phyloP scores from a whole-genome alignment of 2,329 filamentous ascomycete genomes.

The Alternaria burnsii region DNA sequence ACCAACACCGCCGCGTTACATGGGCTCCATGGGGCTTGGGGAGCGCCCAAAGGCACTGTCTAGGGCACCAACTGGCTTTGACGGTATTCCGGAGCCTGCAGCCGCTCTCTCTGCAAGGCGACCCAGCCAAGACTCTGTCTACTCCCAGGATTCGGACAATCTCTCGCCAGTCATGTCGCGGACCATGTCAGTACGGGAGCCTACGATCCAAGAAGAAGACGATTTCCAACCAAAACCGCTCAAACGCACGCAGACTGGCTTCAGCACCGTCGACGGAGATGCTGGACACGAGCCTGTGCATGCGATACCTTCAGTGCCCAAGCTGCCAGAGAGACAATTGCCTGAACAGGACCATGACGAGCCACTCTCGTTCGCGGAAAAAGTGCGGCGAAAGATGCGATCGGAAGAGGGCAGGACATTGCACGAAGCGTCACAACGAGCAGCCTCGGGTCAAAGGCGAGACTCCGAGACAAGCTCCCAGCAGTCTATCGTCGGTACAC shows the following conservation, averaged over 20 bases:
- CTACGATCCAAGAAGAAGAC: slow-evolving; percentile 51
- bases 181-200: slow-evolving; percentile 38
- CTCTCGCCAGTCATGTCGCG: slow-evolving; percentile 33
- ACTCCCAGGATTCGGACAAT: slow-evolving; percentile 44
- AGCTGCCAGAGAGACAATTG: slow-evolving; percentile 35
- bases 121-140: slow-evolving; percentile 44
- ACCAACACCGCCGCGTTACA: slow-evolving; percentile 37
- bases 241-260: slow-evolving; percentile 67
- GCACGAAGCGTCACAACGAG: slow-evolving; percentile 53
- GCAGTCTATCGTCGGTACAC: slow-evolving; percentile 33
- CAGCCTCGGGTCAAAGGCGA: slow-evolving; percentile 28
- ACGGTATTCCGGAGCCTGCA: slow-evolving; percentile 26
- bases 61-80: slow-evolving; percentile 48
- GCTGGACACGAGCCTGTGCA: slow-evolving; percentile 56
- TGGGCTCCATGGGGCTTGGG: slow-evolving; percentile 48
- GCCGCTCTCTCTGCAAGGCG: slow-evolving; percentile 12
- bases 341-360: slow-evolving; percentile 33
- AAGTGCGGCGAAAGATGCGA: slow-evolving; percentile 61
- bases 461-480: slow-evolving; percentile 45
- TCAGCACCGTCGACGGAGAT: slow-evolving; percentile 34
- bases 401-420: slow-evolving; percentile 61
- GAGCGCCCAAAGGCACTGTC: slow-evolving; percentile 42
- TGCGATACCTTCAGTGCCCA: slow-evolving; percentile 43
- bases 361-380: slow-evolving; percentile 57
- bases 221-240: slow-evolving; percentile 65